A percentile compares a stretch with the other conserved stretches of the same genome.
These are phyloP conservation scores for Prunus davidiana DNA, from an alignment of 306 rosid genomes.

Conservation along the genomic window DNA sequence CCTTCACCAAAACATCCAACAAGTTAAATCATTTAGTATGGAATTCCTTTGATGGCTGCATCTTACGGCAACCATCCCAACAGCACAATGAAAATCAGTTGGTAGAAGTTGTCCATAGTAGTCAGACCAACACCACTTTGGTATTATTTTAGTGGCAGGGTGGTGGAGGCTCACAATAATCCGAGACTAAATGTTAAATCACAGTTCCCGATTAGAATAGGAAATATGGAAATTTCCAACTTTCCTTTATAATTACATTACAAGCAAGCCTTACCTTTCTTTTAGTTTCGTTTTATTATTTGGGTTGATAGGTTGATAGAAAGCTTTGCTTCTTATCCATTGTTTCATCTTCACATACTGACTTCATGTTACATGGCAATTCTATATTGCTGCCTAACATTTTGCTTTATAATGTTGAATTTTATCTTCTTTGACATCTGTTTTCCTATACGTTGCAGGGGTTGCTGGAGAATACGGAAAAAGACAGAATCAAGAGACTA, in stretches of 20 bases:
- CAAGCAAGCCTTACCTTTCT: neutral
- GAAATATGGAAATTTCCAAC: neutral
- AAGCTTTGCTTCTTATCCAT: neutral
- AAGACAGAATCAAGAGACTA: slow-evolving; percentile 86
- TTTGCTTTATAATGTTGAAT: neutral
- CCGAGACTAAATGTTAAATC: neutral
- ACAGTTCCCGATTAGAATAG: neutral
- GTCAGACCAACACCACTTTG: slow-evolving; percentile 1
- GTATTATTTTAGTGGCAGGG: neutral
- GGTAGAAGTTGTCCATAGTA: slow-evolving; percentile 6
- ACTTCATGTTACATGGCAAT: neutral
- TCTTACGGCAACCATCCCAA: slow-evolving; percentile 5
- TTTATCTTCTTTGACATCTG: slow-evolving; percentile 8
- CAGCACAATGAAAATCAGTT: neutral
- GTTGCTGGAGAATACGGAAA: slow-evolving; percentile 81
- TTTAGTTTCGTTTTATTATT: neutral
- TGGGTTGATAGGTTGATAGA: neutral
- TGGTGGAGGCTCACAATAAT: neutral
- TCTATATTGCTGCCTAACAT: neutral
- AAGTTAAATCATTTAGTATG: neutral
- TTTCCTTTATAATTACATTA: no score
- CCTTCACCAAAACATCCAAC: neutral
- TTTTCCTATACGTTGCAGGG: slow-evolving; percentile 50
- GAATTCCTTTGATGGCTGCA: neutral
- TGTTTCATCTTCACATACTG: neutral